Evolutionary conservation across 805 yeast genomes (phyloP).

Genomic region (Suhomyces kilbournensis): DNA sequence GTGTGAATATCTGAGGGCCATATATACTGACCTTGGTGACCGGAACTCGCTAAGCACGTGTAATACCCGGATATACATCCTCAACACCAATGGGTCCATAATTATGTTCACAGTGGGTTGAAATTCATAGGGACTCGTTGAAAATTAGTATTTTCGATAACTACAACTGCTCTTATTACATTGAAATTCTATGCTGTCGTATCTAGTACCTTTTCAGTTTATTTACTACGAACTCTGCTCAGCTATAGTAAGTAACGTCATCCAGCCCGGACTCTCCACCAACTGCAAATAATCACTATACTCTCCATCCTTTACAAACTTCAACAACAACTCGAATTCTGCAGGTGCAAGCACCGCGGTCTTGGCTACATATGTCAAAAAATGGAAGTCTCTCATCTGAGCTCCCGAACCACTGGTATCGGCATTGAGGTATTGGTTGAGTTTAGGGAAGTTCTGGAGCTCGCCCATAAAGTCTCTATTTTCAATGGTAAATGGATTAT

Average conservation of each 20-base stretch:
- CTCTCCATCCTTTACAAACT: conserved; percentile 44
- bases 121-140: too few species aligned
- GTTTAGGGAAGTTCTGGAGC: conserved; percentile 59
- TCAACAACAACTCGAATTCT: conserved; percentile 51
- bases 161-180: background rate
- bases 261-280: conserved; percentile 75
- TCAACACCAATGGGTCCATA: too few species aligned
- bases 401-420: conserved; percentile 26
- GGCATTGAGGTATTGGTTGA: conserved; percentile 49
- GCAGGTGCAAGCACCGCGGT: conserved; percentile 54
- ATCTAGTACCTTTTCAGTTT: background rate
- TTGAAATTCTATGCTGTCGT: background rate
- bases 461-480: conserved; percentile 75
- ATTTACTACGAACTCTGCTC: conserved; percentile 29
- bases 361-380: conserved; percentile 55
- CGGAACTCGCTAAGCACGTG: too few species aligned
- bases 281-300: conserved; percentile 48
- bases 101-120: too few species aligned
- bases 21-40: too few species aligned
- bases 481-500: conserved; percentile 63
- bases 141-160: too few species aligned
- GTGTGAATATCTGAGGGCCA: too few species aligned
- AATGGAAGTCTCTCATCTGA: conserved; percentile 68
- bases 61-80: too few species aligned
- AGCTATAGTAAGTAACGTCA: conserved; percentile 59